A percentile compares a stretch with the other conserved stretches of the same genome.
These are phyloP conservation scores for Russula vinacea DNA, from an alignment of 768 basidiomycete species.

Conservation along the genomic window DNA sequence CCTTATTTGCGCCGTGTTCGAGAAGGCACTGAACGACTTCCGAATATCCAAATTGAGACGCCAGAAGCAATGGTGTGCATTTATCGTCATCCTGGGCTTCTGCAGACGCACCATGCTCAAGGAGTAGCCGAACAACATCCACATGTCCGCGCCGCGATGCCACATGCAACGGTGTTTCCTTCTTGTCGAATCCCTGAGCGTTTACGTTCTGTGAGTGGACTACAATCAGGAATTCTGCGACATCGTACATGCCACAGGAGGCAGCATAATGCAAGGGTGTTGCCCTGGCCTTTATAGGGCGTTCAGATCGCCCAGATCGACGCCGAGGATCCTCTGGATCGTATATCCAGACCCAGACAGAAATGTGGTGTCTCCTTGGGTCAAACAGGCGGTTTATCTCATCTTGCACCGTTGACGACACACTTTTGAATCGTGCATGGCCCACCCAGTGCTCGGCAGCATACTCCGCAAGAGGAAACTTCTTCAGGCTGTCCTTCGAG, in stretches of 20 bases:
- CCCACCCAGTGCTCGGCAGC: constrained; percentile 39
- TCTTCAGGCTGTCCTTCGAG: background rate
- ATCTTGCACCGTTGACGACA: background rate
- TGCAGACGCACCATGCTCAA: background rate
- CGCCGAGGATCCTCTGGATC: too few relatives aligned
- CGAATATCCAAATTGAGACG: background rate
- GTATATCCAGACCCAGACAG: background rate
- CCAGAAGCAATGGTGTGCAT: background rate
- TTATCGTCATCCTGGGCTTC: background rate
- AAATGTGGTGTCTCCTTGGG: background rate
- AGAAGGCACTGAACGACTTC: constrained; percentile 1
- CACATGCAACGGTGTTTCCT: background rate
- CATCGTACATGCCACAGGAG: background rate
- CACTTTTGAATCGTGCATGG: background rate
- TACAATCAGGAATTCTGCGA: background rate
- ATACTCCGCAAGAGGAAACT: background rate
- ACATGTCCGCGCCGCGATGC: background rate
- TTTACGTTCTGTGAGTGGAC: background rate
- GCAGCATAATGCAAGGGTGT: background rate
- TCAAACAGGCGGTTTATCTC: constrained; percentile 1
- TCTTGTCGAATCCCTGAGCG: background rate
- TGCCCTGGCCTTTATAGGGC: background rate
- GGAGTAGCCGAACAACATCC: background rate
- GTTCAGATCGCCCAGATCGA: background rate
- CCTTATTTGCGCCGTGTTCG: background rate